Evolutionary conservation across 2,329 filamentous ascomycete genomes (phyloP).

Genomic region (Chaetomium globosum): DNA sequence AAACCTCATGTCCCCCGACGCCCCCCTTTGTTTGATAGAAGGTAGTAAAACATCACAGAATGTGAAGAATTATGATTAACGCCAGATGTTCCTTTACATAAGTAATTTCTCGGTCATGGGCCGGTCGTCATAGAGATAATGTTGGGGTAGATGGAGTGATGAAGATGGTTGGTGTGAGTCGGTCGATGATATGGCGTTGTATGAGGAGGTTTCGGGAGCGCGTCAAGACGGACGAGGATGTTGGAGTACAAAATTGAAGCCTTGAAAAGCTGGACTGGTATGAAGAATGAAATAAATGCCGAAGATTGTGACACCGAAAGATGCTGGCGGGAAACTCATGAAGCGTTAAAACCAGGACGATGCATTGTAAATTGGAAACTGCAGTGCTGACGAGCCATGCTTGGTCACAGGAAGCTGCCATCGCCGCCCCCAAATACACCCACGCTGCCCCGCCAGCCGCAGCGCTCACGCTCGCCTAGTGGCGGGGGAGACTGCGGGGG

Average conservation of each 20-base stretch:
- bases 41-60: neutral
- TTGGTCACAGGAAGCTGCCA: slow-evolving; percentile 56
- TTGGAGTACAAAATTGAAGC: neutral
- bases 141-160: slow-evolving; percentile 3
- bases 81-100: slow-evolving; percentile 24
- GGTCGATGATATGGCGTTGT: neutral
- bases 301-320: neutral
- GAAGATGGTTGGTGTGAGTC: neutral
- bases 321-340: slow-evolving; percentile 11
- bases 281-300: slow-evolving; percentile 6
- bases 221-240: neutral
- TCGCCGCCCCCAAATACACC: slow-evolving; percentile 55
- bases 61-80: slow-evolving; percentile 23
- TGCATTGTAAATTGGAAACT: slow-evolving; percentile 7
- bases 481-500: slow-evolving; percentile 36
- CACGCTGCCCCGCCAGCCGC: slow-evolving; percentile 60
- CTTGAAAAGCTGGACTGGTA: neutral
- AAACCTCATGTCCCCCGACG: neutral
- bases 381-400: neutral
- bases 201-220: neutral
- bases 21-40: neutral
- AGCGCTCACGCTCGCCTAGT: slow-evolving; percentile 48
- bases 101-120: slow-evolving; percentile 25
- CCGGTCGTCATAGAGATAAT: slow-evolving; percentile 24
- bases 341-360: neutral